Evolutionary conservation across 2,329 filamentous ascomycete species (phyloP).

Genomic region (Calonectria pteridis): DNA sequence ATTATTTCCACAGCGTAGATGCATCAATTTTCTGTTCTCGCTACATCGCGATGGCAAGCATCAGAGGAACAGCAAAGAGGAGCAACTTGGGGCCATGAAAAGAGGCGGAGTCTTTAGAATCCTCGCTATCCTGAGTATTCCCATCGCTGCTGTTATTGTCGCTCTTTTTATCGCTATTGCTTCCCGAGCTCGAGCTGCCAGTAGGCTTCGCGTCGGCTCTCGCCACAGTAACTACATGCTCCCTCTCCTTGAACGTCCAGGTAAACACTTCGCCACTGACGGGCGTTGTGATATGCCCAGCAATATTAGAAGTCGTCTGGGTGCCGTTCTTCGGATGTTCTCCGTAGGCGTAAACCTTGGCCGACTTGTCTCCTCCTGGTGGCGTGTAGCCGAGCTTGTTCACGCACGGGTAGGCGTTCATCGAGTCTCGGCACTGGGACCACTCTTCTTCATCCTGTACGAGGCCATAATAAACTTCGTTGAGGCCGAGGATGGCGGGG

Average conservation of each 20-base stretch:
- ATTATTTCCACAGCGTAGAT: not conserved
- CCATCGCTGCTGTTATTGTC: not conserved
- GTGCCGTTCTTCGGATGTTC: not conserved
- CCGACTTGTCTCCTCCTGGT: not conserved
- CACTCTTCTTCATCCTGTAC: not conserved
- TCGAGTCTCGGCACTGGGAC: not conserved
- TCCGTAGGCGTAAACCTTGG: not conserved
- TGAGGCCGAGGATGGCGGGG: not conserved
- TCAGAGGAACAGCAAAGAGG: not conserved
- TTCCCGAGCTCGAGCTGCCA: not conserved
- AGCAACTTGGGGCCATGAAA: not conserved
- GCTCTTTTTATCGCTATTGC: too few species aligned
- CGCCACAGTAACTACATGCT: not conserved
- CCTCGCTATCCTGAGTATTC: not conserved
- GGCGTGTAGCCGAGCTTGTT: not conserved
- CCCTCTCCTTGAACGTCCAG: not conserved
- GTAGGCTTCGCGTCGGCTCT: not conserved
- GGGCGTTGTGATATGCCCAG: not conserved
- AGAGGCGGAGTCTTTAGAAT: not conserved
- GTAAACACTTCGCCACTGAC: not conserved
- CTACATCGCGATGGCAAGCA: not conserved
- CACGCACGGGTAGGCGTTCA: not conserved
- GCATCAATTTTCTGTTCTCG: not conserved
- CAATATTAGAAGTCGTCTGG: not conserved
- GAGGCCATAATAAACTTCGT: not conserved